Base-by-base conservation (phyloP, 225 moss, liverwort and hornwort genomes). In the Thuidium tamariscinum region DNA sequence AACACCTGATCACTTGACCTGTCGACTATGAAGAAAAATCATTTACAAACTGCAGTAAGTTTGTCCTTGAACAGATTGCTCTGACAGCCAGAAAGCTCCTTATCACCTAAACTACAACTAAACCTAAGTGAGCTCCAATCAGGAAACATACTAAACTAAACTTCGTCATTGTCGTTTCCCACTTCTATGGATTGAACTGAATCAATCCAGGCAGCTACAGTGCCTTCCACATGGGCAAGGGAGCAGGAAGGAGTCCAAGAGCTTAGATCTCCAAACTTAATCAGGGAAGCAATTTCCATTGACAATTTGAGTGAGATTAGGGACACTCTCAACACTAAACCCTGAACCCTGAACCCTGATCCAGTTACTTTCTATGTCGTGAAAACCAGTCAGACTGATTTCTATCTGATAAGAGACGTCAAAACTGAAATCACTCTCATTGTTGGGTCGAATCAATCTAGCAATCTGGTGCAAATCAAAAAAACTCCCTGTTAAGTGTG, bases 81-180 rank as follows among this genome's bases (percentile, higher is more conserved):
- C 55, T 48, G 51, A 49, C 46, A 80, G 55, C 20, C 62, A 69
- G 23, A 79, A 83, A 49, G 32, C 3, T 39, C 68, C 34, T 37
- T 14, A 39, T 37, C 79, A 82, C 46, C 68, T 82, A 89, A 81
- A 77, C 18, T 81, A 32, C 49, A 87, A 63, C 74, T 79, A 57
- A 13, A 84, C 82, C 54, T 59, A 74, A 55, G n/a, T 51, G 42
- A 41, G 49, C 42, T 83, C 79, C 51, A 66, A 15, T 68, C 34
- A 81, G 55, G 37, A 86, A 70, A 52, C 11, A 34, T 20, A 23
- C 36, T 15, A 51, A 51, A 23, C 72, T 82, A 57, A 32, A 79
- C 78, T 82, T 84, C 82, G 30, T 91, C 84, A 84, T 91, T 87
- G 21, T 89, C 91, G 30, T 81, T 76, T 87, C 64, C 80, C 86